Evolutionary conservation across 2,329 filamentous ascomycete genomes (phyloP).

Genomic region (Cordyceps tenuipes): DNA sequence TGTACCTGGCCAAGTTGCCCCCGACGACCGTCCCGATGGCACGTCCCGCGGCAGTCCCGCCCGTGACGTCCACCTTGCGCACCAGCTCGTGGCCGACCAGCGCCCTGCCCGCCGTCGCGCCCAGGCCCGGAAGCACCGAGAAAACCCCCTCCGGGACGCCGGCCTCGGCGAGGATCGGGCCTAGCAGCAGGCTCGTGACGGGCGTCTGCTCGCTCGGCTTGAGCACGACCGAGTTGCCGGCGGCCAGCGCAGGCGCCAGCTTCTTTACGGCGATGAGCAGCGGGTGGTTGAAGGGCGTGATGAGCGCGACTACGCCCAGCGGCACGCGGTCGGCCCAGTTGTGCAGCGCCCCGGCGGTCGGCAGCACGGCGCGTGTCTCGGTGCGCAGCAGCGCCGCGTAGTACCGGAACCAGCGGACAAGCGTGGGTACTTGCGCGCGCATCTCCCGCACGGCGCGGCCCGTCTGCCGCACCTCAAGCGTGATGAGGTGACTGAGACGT

Average conservation of each 20-base stretch:
- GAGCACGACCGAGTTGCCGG: slow-evolving; percentile 50
- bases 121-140: slow-evolving; percentile 51
- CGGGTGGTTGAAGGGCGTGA: slow-evolving; percentile 14
- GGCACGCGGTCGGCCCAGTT: slow-evolving; percentile 48
- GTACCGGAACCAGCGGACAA: slow-evolving; percentile 64
- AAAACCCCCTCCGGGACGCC: slow-evolving; percentile 65
- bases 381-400: slow-evolving; percentile 60
- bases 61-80: slow-evolving; percentile 66
- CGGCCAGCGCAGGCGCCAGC: slow-evolving; percentile 50
- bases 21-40: slow-evolving; percentile 59
- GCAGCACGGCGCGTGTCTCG: slow-evolving; percentile 57
- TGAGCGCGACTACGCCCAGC: slow-evolving; percentile 47
- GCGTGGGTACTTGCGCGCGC: slow-evolving; percentile 57
- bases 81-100: slow-evolving; percentile 44
- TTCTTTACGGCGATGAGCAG: slow-evolving; percentile 56
- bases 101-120: slow-evolving; percentile 41
- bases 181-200: slow-evolving; percentile 51
- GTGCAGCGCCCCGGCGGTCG: slow-evolving; percentile 52
- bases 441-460: slow-evolving; percentile 62
- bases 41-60: slow-evolving; percentile 62
- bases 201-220: slow-evolving; percentile 58
- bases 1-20: slow-evolving; percentile 60
- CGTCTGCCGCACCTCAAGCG: slow-evolving; percentile 58
- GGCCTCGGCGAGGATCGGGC: slow-evolving; percentile 53
- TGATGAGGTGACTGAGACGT: slow-evolving; percentile 48